These are phyloP conservation scores for Emydomyces testavorans DNA, from an alignment of 2,329 filamentous ascomycete genomes.

Conservation along the genomic window DNA sequence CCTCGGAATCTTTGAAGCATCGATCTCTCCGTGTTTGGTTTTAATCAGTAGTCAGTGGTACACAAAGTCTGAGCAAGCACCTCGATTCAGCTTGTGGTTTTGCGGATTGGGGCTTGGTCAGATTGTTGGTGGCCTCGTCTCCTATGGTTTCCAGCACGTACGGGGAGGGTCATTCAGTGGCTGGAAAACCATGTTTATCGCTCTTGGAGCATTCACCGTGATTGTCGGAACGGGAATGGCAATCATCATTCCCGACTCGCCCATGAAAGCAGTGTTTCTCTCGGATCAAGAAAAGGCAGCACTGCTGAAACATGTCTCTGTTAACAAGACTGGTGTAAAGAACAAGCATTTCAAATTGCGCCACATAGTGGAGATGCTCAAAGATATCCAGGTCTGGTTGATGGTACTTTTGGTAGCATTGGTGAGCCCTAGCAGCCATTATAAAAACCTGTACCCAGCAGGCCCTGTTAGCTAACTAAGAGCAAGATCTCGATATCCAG, in stretches of 20 bases:
- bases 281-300: constrained; percentile 15
- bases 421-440: constrained; percentile 18
- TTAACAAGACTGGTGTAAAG: constrained; percentile 17
- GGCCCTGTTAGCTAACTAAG: constrained; percentile 25
- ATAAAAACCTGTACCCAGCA: too few relatives aligned
- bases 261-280: constrained; percentile 14
- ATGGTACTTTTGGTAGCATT: constrained; percentile 20
- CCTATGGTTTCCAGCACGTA: constrained; percentile 20
- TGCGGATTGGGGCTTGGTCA: constrained; percentile 42
- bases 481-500: constrained; percentile 30
- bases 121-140: constrained; percentile 22
- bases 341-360: constrained; percentile 16
- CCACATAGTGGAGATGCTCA: constrained; percentile 17
- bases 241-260: constrained; percentile 10
- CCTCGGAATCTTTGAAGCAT: constrained; percentile 25
- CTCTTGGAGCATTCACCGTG: constrained; percentile 10
- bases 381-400: constrained; percentile 20
- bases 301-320: constrained; percentile 14
- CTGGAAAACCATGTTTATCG: constrained; percentile 12
- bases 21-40: constrained; percentile 22
- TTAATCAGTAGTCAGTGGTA: constrained; percentile 27
- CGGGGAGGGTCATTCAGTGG: constrained; percentile 21
- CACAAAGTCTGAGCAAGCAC: constrained; percentile 41
- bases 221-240: constrained; percentile 4
- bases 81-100: constrained; percentile 48